Evolutionary conservation across 257 asterid species (phyloP), one percentile per base, ranked within the genome.

Genomic region (Capsicum baccatum): DNA sequence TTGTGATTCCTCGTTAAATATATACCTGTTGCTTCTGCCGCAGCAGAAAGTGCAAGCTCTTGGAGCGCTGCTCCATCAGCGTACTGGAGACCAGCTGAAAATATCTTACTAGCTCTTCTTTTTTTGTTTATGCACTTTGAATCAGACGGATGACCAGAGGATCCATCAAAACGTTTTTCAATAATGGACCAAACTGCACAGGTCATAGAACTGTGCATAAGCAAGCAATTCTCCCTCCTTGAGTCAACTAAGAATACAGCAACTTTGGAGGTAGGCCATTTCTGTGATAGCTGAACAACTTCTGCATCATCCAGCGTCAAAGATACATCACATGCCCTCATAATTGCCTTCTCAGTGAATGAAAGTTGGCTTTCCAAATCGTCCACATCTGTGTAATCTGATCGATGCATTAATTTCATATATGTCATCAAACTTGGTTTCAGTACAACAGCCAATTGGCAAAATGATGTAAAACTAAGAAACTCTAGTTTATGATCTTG

Each of bases 201-300:
- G 79, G 87, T 84, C 37, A 52, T 64, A 69, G 85, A 70, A 81
- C 82, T 57, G 73, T 19, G 85, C 16, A 81, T 14, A 55, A 87
- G 33, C 54, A 42, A 68, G 86, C 86, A 87, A 35, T 84, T 87
- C 52, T 87, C 82, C 84, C 17, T 84, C 76, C 68, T 81, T 50
- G 67, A 74, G 54, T 84, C 85, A 50, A 84, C 73, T 66, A 87
- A 83, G 26, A 87, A 83, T 50, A 84, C 82, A 55, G 82, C 79
- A 64, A 87, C 87, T 73, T 84, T 87, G 39, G 86, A 80, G 50
- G 68, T 79, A 62, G 87, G 85, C 89, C 89, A 87, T 35, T 48
- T 74, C 57, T 76, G 78, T 62, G 76, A 21, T 21, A 58, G 44
- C 6, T 84, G 79, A 66, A 62, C 76, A 21, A 54, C 81, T 79